Evolutionary conservation across 2,329 filamentous ascomycete genomes (phyloP).

Genomic region (Phialophora tarda): DNA sequence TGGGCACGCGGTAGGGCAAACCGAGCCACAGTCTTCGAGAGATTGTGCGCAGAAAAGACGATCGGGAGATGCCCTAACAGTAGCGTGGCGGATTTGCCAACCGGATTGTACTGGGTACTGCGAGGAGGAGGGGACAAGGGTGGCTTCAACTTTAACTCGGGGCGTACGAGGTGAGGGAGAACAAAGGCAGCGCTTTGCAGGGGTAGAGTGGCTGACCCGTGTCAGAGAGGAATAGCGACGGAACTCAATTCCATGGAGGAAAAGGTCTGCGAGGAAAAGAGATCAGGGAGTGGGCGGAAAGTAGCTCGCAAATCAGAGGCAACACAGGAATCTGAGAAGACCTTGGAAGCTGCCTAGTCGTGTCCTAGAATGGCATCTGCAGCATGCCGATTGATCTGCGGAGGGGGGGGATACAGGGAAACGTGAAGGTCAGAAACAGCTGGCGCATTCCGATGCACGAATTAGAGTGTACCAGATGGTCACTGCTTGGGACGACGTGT

Average conservation of each 20-base stretch:
- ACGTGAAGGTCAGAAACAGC: neutral
- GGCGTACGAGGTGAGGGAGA: neutral
- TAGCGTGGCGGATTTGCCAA: neutral
- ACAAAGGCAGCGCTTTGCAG: neutral
- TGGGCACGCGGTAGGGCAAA: neutral
- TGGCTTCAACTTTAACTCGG: neutral
- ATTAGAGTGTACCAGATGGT: neutral
- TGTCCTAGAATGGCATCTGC: neutral
- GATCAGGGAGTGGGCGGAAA: neutral
- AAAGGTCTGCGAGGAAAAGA: neutral
- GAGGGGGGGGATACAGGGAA: neutral
- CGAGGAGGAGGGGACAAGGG: neutral
- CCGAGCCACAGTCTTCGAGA: neutral
- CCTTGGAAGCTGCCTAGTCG: neutral
- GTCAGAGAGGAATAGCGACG: neutral
- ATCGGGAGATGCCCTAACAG: neutral
- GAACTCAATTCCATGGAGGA: neutral
- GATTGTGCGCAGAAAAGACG: neutral
- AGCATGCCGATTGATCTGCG: neutral
- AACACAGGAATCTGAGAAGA: neutral
- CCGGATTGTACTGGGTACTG: neutral
- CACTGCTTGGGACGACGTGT: neutral
- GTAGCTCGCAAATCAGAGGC: neutral
- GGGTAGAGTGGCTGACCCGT: constrained; percentile 5
- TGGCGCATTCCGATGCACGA: constrained; percentile 1